Base-by-base conservation (phyloP, 805 yeast genomes). In the Kuraishia molischiana region DNA sequence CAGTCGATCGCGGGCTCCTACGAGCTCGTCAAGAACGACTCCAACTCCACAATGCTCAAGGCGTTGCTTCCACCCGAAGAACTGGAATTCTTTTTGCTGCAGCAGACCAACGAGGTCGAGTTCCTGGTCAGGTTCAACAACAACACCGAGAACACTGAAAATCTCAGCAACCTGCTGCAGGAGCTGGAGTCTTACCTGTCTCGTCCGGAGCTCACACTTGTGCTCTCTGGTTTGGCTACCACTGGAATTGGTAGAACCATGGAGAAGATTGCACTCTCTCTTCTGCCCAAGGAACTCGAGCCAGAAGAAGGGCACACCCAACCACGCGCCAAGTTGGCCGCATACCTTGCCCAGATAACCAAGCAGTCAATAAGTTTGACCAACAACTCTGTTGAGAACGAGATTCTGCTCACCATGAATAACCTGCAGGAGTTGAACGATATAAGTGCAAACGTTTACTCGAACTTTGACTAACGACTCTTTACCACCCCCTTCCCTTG, bases 361-460 rank as follows among this genome's bases (percentile, higher is more conserved):
- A 72, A 77, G 38, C 89, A 81, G 51, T 73, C 83, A 28, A 73
- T 49, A 30, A 49, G 44, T 34, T 42, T 59, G 35, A 51, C 56
- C 4, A 54, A 49, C 39, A 54, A 52, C 32, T 48, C 57, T 5
- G 44, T 52, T 18, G 61, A 58, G 35, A 53, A 56, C 29, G 58
- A 54, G 14, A 44, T 54, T 5, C 45, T 57, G 30, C 47, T 46
- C 39, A 47, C 64, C 4, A 59, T 78, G 69, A 67, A 71, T 45
- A 61, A 60, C 41, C 57, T 68, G 24, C 78, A 74, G 14, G 86
- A 79, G 44, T 67, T 89, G 40, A 94, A 85, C 46, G 95, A 86
- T 42, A 69, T 89, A 47, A 80, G 95, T 59, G 97, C 97, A 4
- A 71, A 86, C 46, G 89, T 89, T 6, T 89, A 89, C 56, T 81